Conservation (phyloP, 2,329 filamentous ascomycete species). For the Diplodia scrobiculata region DNA sequence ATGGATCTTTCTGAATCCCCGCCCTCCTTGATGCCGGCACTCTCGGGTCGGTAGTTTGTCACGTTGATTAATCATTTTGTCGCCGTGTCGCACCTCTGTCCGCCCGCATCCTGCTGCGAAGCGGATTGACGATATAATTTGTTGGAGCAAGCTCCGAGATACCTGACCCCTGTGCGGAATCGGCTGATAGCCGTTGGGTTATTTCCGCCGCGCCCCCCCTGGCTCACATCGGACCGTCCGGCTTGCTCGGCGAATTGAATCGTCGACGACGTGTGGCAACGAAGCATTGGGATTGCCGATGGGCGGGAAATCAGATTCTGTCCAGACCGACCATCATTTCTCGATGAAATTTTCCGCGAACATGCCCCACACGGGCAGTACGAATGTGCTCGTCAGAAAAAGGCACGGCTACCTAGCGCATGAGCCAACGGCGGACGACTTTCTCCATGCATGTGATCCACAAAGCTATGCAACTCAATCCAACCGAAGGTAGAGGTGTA, state of each 20-base stretch:
- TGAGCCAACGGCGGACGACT: background rate
- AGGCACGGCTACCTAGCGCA: background rate
- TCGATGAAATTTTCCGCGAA: background rate
- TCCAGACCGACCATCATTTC: background rate
- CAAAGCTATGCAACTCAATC: constrained; percentile 8
- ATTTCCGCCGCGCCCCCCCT: background rate
- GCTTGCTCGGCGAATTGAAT: background rate
- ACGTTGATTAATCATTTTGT: background rate
- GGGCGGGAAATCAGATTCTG: background rate
- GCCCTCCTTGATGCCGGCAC: background rate
- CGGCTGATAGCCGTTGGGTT: background rate
- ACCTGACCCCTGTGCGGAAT: background rate
- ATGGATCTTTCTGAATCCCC: background rate
- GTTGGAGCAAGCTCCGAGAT: background rate
- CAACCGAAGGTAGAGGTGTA: background rate
- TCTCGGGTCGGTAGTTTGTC: background rate
- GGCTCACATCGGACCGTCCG: background rate
- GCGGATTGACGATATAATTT: background rate
- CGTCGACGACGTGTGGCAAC: background rate
- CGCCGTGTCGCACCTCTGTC: no score
- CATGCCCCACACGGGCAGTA: background rate
- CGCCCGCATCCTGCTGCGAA: background rate
- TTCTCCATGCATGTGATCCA: background rate
- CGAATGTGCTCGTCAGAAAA: background rate
- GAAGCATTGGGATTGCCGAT: no score